phyloP scores from a whole-genome alignment of 148 eudicot species.

The Diospyros kaki region DNA sequence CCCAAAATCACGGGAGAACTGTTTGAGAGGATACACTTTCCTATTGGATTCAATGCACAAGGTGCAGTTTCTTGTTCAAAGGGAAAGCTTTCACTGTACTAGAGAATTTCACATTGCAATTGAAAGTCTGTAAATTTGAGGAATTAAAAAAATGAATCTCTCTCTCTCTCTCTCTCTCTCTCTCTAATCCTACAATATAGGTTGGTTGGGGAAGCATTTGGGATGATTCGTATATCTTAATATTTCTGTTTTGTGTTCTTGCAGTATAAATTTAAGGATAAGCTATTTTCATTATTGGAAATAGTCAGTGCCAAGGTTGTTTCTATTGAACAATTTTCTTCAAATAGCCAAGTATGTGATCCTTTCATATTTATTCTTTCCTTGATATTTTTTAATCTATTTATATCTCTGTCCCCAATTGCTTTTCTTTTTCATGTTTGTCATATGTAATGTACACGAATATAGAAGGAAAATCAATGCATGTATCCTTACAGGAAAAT shows the following conservation, averaged over 20 bases:
- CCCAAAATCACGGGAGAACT: constrained; percentile 62
- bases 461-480: no score
- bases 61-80: constrained; percentile 34
- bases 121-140: not conserved
- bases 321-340: constrained; percentile 36
- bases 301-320: constrained; percentile 62
- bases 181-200: not conserved
- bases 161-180: not conserved
- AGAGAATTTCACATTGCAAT: not conserved
- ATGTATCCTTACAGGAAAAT: no score
- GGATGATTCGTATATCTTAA: not conserved
- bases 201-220: not conserved
- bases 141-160: not conserved
- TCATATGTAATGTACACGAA: no score
- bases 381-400: not conserved
- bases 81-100: not conserved
- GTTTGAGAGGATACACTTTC: constrained; percentile 73
- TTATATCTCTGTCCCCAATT: no score
- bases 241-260: constrained; percentile 7
- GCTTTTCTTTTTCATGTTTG: no score
- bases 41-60: constrained; percentile 50
- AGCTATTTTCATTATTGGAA: constrained; percentile 59
- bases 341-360: constrained; percentile 51
- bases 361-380: not conserved
- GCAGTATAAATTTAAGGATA: constrained; percentile 71